A percentile compares a stretch with the other conserved stretches of the same genome.
phyloP scores from a whole-genome alignment of 1,284 basidiomycete genomes.

The Melanopsichium pennsylvanicum region DNA sequence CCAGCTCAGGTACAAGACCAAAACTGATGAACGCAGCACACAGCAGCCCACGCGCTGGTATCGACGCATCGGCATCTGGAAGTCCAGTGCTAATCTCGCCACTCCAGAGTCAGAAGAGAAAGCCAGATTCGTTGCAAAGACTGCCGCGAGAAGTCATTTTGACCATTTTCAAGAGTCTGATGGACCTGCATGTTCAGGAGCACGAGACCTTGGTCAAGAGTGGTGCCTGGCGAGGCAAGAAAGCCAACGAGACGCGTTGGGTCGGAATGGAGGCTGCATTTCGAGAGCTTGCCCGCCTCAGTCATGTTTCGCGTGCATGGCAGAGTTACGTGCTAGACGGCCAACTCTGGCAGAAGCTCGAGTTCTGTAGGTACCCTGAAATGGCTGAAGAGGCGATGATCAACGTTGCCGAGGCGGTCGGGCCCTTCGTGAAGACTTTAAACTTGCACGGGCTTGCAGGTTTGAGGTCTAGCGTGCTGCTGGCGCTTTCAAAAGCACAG shows the following conservation, averaged over 20 bases:
- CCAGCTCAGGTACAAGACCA: slow-evolving; percentile 8
- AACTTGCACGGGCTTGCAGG: slow-evolving; percentile 75
- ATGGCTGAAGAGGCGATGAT: slow-evolving; percentile 38
- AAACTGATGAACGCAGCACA: slow-evolving; percentile 24
- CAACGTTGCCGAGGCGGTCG: slow-evolving; percentile 55
- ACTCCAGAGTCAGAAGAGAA: slow-evolving; percentile 12
- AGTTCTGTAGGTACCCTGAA: slow-evolving; percentile 70
- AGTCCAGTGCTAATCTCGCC: slow-evolving; percentile 21
- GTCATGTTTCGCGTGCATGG: slow-evolving; percentile 84
- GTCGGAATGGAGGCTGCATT: slow-evolving; percentile 28
- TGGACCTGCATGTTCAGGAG: slow-evolving; percentile 27
- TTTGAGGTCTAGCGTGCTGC: slow-evolving; percentile 65
- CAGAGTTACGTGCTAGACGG: slow-evolving; percentile 81
- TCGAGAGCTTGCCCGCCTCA: slow-evolving; percentile 39
- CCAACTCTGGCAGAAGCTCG: slow-evolving; percentile 75
- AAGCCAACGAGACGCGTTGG: slow-evolving; percentile 26
- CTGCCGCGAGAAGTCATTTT: slow-evolving; percentile 39
- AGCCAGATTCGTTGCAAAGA: slow-evolving; percentile 17
- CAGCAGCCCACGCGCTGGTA: slow-evolving; percentile 30
- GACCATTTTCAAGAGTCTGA: slow-evolving; percentile 23
- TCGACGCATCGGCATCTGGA: slow-evolving; percentile 15
- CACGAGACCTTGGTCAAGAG: slow-evolving; percentile 11
- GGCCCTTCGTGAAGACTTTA: slow-evolving; percentile 75
- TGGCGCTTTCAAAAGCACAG: slow-evolving; percentile 31
- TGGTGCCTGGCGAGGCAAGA: slow-evolving; percentile 32